These are phyloP conservation scores for Ogataea pignaliae DNA, from an alignment of 805 yeast species.

Conservation along the genomic window DNA sequence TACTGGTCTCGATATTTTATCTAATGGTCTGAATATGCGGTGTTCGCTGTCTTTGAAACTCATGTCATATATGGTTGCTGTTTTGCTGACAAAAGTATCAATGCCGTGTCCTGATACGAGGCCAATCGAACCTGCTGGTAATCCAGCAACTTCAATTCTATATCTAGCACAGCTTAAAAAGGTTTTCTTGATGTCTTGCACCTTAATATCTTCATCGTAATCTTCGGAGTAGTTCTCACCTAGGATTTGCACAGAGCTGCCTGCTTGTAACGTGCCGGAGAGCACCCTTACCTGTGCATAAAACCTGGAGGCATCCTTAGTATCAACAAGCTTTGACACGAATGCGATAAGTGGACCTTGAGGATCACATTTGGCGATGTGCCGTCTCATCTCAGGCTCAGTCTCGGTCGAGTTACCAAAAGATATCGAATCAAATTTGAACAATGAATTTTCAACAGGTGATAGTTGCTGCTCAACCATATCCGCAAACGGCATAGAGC, in stretches of 20 bases:
- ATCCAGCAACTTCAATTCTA: conserved; percentile 46
- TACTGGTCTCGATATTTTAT: conserved; percentile 50
- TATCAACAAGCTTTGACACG: conserved; percentile 54
- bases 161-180: conserved; percentile 70
- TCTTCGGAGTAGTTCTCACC: conserved; percentile 52
- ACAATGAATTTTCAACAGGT: conserved; percentile 32
- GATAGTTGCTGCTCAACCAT: conserved; percentile 34
- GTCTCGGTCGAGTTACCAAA: conserved; percentile 22
- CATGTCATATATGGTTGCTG: conserved; percentile 50
- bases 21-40: conserved; percentile 36
- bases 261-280: conserved; percentile 52
- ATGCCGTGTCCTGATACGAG: conserved; percentile 56
- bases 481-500: conserved; percentile 50
- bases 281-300: conserved; percentile 58
- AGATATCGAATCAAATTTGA: conserved; percentile 23
- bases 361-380: conserved; percentile 30
- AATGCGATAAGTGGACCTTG: conserved; percentile 46
- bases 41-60: conserved; percentile 20
- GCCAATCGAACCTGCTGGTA: conserved; percentile 64
- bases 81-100: conserved; percentile 49
- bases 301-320: conserved; percentile 46
- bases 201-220: conserved; percentile 46
- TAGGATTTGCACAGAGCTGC: conserved; percentile 46
- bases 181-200: conserved; percentile 38
- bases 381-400: conserved; percentile 10